A percentile compares a stretch with the other conserved stretches of the same genome.
Conservation (phyloP, 768 basidiomycete species). For the Phlebiopsis flavidoalba region DNA sequence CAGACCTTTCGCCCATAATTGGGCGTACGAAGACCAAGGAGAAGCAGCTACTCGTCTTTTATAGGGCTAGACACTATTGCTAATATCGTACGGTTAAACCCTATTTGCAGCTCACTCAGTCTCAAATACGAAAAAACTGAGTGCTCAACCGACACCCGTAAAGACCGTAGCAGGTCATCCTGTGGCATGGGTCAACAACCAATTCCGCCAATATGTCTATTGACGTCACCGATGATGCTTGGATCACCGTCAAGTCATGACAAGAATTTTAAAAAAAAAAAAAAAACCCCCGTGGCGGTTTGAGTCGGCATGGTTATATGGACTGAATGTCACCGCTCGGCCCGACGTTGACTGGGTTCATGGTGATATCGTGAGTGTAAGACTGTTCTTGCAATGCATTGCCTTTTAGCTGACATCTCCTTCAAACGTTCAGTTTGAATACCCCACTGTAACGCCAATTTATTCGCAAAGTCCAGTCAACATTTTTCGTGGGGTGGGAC, state of each 20-base stretch:
- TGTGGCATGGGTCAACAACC: slow-evolving; percentile 53
- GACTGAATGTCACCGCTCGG: slow-evolving; percentile 44
- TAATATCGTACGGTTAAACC: slow-evolving; percentile 39
- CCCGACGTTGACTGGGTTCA: slow-evolving; percentile 38
- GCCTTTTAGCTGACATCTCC: background rate
- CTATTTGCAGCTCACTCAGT: no score
- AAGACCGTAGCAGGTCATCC: slow-evolving; percentile 48
- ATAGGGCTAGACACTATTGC: slow-evolving; percentile 55
- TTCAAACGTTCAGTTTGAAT: slow-evolving; percentile 37
- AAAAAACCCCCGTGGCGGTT: slow-evolving; percentile 44
- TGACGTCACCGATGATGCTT: slow-evolving; percentile 44
- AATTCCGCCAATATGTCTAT: slow-evolving; percentile 50
- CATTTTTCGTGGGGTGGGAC: slow-evolving; percentile 65
- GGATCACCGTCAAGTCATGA: slow-evolving; percentile 26
- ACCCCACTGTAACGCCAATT: slow-evolving; percentile 42
- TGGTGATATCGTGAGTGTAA: background rate
- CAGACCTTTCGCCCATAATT: slow-evolving; percentile 42
- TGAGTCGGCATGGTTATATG: slow-evolving; percentile 51
- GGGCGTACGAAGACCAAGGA: background rate
- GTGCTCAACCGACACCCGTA: slow-evolving; percentile 14
- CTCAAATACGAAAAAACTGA: background rate
- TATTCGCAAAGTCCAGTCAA: slow-evolving; percentile 46
- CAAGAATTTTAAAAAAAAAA: slow-evolving; percentile 44
- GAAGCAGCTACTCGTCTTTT: slow-evolving; percentile 42
- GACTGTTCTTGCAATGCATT: background rate